Conservation (phyloP, 768 basidiomycete species). For the Tricholoma hemisulphureum region DNA sequence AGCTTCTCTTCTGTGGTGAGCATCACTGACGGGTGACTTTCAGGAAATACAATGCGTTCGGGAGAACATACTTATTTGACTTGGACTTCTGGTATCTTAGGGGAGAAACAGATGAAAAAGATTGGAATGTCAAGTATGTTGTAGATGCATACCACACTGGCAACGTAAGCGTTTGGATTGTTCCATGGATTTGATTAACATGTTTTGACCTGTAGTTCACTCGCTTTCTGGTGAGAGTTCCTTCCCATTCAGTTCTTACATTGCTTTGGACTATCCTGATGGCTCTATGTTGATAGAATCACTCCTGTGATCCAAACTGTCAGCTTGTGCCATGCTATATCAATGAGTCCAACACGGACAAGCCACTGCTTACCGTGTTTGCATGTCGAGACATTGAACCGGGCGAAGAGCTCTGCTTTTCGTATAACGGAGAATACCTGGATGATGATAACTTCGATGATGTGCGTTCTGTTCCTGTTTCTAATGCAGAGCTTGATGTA, state of each 20-base stretch:
- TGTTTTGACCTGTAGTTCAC: slow-evolving; percentile 61
- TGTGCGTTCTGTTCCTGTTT: slow-evolving; percentile 15
- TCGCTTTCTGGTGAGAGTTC: slow-evolving; percentile 69
- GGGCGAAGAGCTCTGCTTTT: slow-evolving; percentile 75
- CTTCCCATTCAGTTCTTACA: neutral
- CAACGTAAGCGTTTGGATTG: slow-evolving; percentile 53
- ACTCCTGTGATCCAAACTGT: slow-evolving; percentile 89
- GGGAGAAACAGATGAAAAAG: slow-evolving; percentile 21
- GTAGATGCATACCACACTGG: slow-evolving; percentile 90
- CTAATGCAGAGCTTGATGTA: neutral
- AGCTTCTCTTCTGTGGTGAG: neutral
- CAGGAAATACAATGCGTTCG: slow-evolving; percentile 74
- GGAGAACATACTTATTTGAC: slow-evolving; percentile 79
- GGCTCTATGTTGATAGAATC: slow-evolving; percentile 56
- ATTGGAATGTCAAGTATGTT: slow-evolving; percentile 47
- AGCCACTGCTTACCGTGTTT: slow-evolving; percentile 69
- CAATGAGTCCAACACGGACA: slow-evolving; percentile 70
- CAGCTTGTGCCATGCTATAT: slow-evolving; percentile 70
- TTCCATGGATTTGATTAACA: neutral
- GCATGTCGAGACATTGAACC: slow-evolving; percentile 60
- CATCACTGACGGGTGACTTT: neutral
- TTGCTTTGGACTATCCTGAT: neutral
- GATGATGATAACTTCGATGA: slow-evolving; percentile 41
- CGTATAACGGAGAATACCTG: slow-evolving; percentile 53
- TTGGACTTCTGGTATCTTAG: slow-evolving; percentile 74